Evolutionary conservation across 768 basidiomycete genomes (phyloP).

Genomic region (Hortiboletus campestris): DNA sequence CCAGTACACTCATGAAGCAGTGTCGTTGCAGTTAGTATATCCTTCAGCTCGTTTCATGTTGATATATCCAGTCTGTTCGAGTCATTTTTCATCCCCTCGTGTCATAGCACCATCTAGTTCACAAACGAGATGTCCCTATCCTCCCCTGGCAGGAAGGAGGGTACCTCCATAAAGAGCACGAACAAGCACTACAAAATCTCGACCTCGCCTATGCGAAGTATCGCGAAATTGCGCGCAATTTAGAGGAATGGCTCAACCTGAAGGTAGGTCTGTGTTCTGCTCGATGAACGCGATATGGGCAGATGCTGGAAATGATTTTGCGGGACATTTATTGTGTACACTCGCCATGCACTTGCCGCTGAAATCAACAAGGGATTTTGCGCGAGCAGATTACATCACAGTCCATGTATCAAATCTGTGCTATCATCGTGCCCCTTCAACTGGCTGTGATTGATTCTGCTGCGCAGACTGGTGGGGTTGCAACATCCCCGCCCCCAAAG

Average conservation of each 20-base stretch:
- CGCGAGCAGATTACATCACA: conserved; percentile 4
- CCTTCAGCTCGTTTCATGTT: too few relatives aligned
- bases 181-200: conserved; percentile 76
- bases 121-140: conserved; percentile 72
- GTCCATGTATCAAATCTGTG: neutral
- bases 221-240: conserved; percentile 76
- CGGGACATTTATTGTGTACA: neutral
- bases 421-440: conserved; percentile 28
- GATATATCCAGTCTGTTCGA: too few relatives aligned
- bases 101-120: conserved; percentile 37
- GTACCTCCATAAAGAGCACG: conserved; percentile 77
- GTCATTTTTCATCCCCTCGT: neutral
- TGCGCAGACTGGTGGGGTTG: conserved; percentile 33
- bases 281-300: neutral
- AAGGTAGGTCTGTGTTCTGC: conserved; percentile 59
- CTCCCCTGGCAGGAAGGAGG: conserved; percentile 76
- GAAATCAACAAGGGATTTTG: neutral
- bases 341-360: too few relatives aligned
- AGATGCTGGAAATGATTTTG: conserved; percentile 39
- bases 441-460: conserved; percentile 31
- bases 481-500: conserved; percentile 75
- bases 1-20: too few relatives aligned
- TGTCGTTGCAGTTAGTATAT: too few relatives aligned
- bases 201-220: conserved; percentile 88
- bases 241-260: conserved; percentile 87